These are phyloP conservation scores for Sequoiadendron giganteum DNA, from an alignment of 75 land plant species.

Conservation along the genomic window DNA sequence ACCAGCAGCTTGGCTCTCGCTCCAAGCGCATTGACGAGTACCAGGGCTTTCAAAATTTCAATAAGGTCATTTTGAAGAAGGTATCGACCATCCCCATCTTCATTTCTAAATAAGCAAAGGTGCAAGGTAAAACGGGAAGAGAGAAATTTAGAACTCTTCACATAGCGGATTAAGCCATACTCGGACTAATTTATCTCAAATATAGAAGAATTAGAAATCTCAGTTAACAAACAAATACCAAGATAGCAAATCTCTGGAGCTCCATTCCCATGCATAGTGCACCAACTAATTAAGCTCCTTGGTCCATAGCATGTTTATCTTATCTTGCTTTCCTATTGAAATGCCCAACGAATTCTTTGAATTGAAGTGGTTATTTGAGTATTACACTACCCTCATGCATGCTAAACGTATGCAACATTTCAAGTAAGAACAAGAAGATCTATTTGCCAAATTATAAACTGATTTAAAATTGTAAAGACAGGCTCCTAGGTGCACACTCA, in stretches of 20 bases:
- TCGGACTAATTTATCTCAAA: neutral
- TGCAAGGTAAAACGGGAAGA: neutral
- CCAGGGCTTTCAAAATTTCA: constrained; percentile 48
- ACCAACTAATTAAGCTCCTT: neutral
- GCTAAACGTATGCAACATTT: too few species aligned
- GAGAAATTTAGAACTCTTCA: neutral
- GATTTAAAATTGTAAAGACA: too few species aligned
- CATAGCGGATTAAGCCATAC: neutral
- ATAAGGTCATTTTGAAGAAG: constrained; percentile 91
- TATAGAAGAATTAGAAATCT: neutral
- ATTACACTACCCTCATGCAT: too few species aligned
- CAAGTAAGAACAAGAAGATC: too few species aligned
- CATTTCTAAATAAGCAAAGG: neutral
- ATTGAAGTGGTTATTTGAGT: too few species aligned
- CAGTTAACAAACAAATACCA: neutral
- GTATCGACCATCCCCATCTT: constrained; percentile 18
- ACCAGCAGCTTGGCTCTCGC: constrained; percentile 16
- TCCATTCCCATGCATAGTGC: neutral
- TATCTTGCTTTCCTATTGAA: neutral
- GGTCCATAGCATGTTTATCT: neutral
- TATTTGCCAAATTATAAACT: too few species aligned
- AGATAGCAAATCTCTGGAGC: neutral
- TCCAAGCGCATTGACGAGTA: constrained; percentile 53
- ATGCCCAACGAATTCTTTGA: neutral
- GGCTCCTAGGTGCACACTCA: too few species aligned